Conservation (phyloP, 192 early-diverging fungal species). For the Backusella australiensis region DNA sequence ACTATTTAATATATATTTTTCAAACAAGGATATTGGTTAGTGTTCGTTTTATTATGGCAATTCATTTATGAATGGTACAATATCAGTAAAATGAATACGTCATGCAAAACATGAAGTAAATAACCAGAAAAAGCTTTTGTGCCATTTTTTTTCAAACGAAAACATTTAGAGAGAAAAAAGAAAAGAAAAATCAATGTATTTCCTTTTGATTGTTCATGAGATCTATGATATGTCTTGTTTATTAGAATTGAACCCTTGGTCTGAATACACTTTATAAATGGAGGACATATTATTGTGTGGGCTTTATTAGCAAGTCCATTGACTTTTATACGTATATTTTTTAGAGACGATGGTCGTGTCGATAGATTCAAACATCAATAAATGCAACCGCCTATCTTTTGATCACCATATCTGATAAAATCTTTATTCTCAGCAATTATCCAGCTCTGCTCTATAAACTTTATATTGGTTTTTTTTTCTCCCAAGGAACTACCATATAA, state of each 20-base stretch:
- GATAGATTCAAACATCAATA: background rate
- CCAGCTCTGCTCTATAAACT: background rate
- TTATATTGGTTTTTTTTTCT: background rate
- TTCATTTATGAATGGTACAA: background rate
- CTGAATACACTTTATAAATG: background rate
- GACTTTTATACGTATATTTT: background rate
- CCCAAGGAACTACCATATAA: background rate
- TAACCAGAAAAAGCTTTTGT: background rate
- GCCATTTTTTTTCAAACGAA: background rate
- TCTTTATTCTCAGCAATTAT: background rate
- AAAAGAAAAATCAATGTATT: background rate
- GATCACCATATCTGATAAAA: constrained; percentile 3
- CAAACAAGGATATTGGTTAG: background rate
- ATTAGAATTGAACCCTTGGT: background rate
- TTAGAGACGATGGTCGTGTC: background rate
- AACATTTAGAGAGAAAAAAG: background rate
- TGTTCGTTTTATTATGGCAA: background rate
- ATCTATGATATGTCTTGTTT: background rate
- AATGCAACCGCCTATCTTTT: background rate
- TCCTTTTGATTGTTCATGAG: background rate
- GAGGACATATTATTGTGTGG: background rate
- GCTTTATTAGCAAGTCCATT: background rate
- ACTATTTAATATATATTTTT: background rate
- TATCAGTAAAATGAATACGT: background rate
- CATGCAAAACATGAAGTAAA: background rate